Conservation (phyloP, 1,284 basidiomycete genomes). For the Baeospora myosura region DNA sequence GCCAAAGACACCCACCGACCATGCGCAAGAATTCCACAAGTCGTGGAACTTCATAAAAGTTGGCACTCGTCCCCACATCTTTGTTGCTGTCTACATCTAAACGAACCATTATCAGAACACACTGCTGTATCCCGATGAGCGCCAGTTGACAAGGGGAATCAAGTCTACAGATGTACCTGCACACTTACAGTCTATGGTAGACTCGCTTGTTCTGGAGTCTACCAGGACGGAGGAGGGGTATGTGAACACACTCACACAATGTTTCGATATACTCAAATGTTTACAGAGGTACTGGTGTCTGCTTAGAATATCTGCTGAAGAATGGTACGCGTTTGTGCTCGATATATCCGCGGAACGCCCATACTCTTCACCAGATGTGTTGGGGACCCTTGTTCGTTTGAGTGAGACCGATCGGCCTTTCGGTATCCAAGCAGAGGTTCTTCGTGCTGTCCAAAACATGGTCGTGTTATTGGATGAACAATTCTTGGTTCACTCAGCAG, state of each 20-base stretch:
- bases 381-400: constrained; percentile 78
- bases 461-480: constrained; percentile 84
- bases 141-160: constrained; percentile 77
- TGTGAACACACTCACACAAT: constrained; percentile 22
- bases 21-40: constrained; percentile 62
- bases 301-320: constrained; percentile 87
- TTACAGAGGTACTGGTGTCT: constrained; percentile 72
- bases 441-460: constrained; percentile 81
- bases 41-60: constrained; percentile 73
- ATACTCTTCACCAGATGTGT: constrained; percentile 48
- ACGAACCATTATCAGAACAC: constrained; percentile 46
- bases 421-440: constrained; percentile 81
- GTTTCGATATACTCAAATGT: constrained; percentile 1
- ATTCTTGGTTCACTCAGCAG: constrained; percentile 84
- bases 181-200: constrained; percentile 77
- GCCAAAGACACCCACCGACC: constrained; percentile 51
- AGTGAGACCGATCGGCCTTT: constrained; percentile 78
- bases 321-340: constrained; percentile 49
- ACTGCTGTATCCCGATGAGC: constrained; percentile 72
- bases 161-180: constrained; percentile 73
- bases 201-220: constrained; percentile 82
- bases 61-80: constrained; percentile 10
- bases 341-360: constrained; percentile 1
- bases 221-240: constrained; percentile 76
- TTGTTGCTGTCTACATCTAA: constrained; percentile 3